Evolutionary conservation across 768 basidiomycete genomes (phyloP).

Genomic region (Galerina marginata): DNA sequence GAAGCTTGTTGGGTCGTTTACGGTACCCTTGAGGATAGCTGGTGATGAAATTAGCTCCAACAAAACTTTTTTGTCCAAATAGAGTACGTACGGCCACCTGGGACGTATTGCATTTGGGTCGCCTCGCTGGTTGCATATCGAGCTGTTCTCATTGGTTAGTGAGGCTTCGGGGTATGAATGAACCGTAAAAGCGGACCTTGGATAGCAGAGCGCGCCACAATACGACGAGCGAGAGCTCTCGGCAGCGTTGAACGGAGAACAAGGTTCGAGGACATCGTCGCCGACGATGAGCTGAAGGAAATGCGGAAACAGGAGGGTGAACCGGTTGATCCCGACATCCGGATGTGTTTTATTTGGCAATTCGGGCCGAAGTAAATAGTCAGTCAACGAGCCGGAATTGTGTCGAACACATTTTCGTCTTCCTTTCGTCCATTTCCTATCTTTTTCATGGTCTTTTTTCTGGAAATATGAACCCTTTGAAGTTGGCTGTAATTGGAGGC

Average conservation of each 20-base stretch:
- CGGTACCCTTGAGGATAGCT: conserved; percentile 91
- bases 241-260: conserved; percentile 55
- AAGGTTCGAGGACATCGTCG: conserved; percentile 55
- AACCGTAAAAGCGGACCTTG: conserved; percentile 41
- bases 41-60: background rate
- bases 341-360: conserved; percentile 9
- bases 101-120: conserved; percentile 50
- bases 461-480: conserved; percentile 42
- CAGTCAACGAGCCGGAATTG: no score
- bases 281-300: conserved; percentile 17
- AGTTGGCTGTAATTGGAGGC: conserved; percentile 90
- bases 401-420: background rate
- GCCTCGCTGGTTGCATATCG: conserved; percentile 43
- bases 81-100: conserved; percentile 68
- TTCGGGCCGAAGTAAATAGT: background rate
- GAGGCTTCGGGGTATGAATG: background rate
- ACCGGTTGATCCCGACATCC: conserved; percentile 27
- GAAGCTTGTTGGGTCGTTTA: conserved; percentile 94
- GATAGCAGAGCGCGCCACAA: conserved; percentile 42
- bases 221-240: conserved; percentile 48
- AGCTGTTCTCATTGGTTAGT: conserved; percentile 33
- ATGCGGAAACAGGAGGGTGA: conserved; percentile 13
- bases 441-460: background rate
- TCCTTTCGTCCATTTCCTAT: background rate
- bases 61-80: no score